A percentile compares a stretch with the other conserved stretches of the same genome.
Conservation (phyloP, 2,329 filamentous ascomycete species). For the Colletotrichum melonis region DNA sequence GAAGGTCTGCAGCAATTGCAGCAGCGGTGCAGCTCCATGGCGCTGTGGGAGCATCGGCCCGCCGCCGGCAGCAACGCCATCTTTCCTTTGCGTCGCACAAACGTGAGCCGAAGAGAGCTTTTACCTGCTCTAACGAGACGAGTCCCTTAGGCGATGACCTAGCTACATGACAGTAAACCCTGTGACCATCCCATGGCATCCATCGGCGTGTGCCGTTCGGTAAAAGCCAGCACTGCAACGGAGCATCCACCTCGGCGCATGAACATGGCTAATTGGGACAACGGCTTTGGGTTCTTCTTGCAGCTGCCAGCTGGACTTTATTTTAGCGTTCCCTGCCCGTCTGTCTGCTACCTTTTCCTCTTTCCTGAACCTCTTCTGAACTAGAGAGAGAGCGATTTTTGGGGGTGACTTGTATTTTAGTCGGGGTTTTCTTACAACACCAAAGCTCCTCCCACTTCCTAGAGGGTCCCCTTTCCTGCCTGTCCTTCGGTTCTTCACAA, state of each 20-base stretch:
- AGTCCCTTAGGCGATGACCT: background rate
- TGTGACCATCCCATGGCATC: background rate
- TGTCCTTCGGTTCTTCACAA: background rate
- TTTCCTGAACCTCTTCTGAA: background rate
- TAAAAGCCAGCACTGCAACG: background rate
- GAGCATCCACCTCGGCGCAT: constrained; percentile 28
- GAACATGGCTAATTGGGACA: constrained; percentile 30
- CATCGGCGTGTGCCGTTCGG: background rate
- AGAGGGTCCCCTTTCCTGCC: background rate
- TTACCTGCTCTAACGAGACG: background rate
- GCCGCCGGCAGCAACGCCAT: constrained; percentile 2
- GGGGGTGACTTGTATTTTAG: background rate
- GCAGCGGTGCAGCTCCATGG: background rate
- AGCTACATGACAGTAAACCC: background rate
- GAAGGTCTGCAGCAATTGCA: no score
- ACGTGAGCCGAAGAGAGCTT: constrained; percentile 1
- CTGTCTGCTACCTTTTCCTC: background rate
- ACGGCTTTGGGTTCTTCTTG: constrained; percentile 2
- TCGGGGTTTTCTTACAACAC: background rate
- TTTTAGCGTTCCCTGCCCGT: background rate
- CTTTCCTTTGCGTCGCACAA: constrained; percentile 1
- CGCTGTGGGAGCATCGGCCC: background rate
- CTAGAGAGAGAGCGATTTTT: no score
- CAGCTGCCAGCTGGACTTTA: background rate
- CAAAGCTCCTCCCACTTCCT: background rate